These are phyloP conservation scores for Immersiporthe knoxdaviesiana DNA, from an alignment of 2,329 filamentous ascomycete species.

Conservation along the genomic window DNA sequence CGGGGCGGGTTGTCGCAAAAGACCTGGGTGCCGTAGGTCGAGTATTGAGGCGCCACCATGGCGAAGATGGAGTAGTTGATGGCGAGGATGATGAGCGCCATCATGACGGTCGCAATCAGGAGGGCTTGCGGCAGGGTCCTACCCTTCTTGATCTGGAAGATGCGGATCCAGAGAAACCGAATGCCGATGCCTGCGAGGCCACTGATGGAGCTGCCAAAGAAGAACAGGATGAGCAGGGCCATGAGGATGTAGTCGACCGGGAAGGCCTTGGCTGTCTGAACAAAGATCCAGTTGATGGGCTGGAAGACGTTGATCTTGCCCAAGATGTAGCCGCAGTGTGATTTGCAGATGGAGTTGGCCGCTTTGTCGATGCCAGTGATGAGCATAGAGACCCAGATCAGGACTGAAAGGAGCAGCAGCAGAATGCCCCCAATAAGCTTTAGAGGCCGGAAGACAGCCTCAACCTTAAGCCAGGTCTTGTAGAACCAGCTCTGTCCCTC, in stretches of 20 bases:
- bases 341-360: conserved; percentile 90
- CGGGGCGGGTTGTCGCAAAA: conserved; percentile 78
- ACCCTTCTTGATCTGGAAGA: conserved; percentile 89
- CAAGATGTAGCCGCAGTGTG: conserved; percentile 88
- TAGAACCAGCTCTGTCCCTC: conserved; percentile 77
- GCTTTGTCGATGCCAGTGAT: conserved; percentile 96
- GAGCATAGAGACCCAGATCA: conserved; percentile 90
- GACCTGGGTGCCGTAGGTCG: conserved; percentile 91
- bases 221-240: conserved; percentile 78
- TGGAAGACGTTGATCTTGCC: conserved; percentile 90
- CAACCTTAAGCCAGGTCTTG: conserved; percentile 76
- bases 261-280: conserved; percentile 80
- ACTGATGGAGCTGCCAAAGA: conserved; percentile 86
- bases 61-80: conserved; percentile 93
- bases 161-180: conserved; percentile 90
- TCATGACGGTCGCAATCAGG: conserved; percentile 85
- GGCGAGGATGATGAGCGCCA: conserved; percentile 86
- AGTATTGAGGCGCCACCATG: conserved; percentile 94
- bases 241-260: conserved; percentile 92
- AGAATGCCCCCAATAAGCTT: conserved; percentile 85
- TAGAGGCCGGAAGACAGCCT: conserved; percentile 82
- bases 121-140: conserved; percentile 91
- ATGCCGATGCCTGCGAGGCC: conserved; percentile 88
- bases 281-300: conserved; percentile 87
- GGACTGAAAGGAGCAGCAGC: conserved; percentile 71